Conservation (phyloP, 164 flowering plant species). For the Stephania japonica region DNA sequence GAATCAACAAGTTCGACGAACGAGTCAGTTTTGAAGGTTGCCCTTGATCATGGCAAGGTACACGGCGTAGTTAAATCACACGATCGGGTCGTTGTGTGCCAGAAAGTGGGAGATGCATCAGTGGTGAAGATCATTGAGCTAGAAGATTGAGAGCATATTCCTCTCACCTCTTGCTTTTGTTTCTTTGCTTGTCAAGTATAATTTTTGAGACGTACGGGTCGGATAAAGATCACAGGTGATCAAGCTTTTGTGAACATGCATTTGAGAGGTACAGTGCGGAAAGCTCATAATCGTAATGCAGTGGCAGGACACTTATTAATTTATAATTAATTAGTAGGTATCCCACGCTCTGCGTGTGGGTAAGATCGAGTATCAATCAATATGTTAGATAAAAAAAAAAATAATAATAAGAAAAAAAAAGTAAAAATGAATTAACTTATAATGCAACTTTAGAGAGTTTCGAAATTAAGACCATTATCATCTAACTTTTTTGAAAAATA, state of each 20-base stretch:
- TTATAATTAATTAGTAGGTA: no score
- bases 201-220: background rate
- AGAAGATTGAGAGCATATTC: slow-evolving; percentile 29
- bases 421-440: no score
- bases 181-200: background rate
- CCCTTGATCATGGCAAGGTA: slow-evolving; percentile 54
- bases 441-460: no score
- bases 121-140: slow-evolving; percentile 74
- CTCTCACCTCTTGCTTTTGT: background rate
- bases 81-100: slow-evolving; percentile 64
- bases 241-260: slow-evolving; percentile 4
- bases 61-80: slow-evolving; percentile 52
- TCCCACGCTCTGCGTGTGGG: no score
- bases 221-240: background rate
- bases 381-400: no score
- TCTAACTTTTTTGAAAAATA: no score
- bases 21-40: slow-evolving; percentile 58
- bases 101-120: slow-evolving; percentile 61
- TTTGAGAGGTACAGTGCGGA: slow-evolving; percentile 12
- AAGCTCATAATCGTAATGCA: background rate
- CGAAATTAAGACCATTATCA: no score
- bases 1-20: slow-evolving; percentile 42
- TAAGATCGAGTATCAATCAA: no score
- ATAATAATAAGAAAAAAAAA: no score
- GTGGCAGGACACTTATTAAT: background rate